Percentiles rank a stretch among this genome's conserved stretches.
Conservation (phyloP, 495 filamentous ascomycete species). For the Xylaria scruposa region DNA sequence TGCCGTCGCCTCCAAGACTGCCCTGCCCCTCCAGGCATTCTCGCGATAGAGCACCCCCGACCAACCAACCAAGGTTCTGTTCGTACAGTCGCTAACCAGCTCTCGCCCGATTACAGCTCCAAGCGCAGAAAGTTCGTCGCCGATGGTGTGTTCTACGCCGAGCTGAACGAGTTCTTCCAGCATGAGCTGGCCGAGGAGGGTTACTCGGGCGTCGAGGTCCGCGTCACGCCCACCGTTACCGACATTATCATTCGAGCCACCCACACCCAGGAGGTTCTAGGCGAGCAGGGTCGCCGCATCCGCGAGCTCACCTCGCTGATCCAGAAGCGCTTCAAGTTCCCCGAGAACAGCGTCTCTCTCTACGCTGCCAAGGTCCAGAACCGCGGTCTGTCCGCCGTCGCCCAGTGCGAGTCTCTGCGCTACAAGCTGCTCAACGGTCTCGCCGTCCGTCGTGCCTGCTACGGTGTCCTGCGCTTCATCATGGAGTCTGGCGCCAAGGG, state of each 20-base stretch:
- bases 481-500: conserved; percentile 99
- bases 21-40: background rate
- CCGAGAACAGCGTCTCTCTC: conserved; percentile 98
- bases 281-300: conserved; percentile 99
- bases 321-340: conserved; percentile 99
- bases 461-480: conserved; percentile 99
- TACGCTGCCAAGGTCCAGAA: conserved; percentile 99
- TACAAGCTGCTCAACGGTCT: conserved; percentile 99
- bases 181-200: conserved; percentile 99
- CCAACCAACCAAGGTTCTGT: background rate
- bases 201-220: conserved; percentile 99
- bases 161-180: conserved; percentile 99
- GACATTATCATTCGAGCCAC: conserved; percentile 99
- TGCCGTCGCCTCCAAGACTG: conserved; percentile 1
- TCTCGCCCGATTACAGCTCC: conserved; percentile 62
- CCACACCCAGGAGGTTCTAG: conserved; percentile 99
- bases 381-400: conserved; percentile 98
- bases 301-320: conserved; percentile 99
- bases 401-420: conserved; percentile 98
- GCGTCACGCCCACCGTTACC: conserved; percentile 99
- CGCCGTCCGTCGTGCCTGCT: conserved; percentile 96
- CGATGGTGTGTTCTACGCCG: conserved; percentile 99
- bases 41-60: background rate
- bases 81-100: conserved; percentile 29
- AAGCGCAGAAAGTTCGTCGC: conserved; percentile 99